Evolutionary conservation across 2,329 filamentous ascomycete species (phyloP), one percentile per base, ranked within the genome.

Genomic region (Fusarium globosum): DNA sequence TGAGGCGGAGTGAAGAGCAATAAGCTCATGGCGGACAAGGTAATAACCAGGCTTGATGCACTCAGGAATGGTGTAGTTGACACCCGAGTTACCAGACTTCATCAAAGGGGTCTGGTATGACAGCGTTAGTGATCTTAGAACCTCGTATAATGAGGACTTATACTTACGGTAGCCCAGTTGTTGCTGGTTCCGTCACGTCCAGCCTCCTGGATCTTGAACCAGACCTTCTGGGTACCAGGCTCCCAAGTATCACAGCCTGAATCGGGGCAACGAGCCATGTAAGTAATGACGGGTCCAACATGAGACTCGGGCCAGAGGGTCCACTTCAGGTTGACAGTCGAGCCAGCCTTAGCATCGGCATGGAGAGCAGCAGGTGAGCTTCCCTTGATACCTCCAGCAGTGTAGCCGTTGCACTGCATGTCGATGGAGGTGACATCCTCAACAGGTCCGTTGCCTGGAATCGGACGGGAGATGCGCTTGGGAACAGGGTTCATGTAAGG

Each of bases 391-490:
- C 87, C 87, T 13, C 85, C 86, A 21, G 80, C 86, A 8, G 85
- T 82, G 60, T 85, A 87, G 28, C 88, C 87, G 51, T 86, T 86
- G 80, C 89, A 91, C 76, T 90, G 88, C 13, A 91, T 60, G 69
- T 90, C 89, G 63, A 85, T 82, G 18, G 84, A 82, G 4, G 83
- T 84, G 13, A 90, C 78, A 63, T 90, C 86, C 63, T 86, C 80
- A 28, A 91, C 85, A 1, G 89, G 88, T 7, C 89, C 88, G 78
- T 90, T 90, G 42, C 88, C 88, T 65, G 87, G 84, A 63, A 91
- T 85, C 13, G 83, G 82, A 23, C 89, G 86, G n/a, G 88, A 88
- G 77, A 90, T 86, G n/a, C 88, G 84, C 48, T 86, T 72, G 21
- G 86, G 86, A 52, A 62, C 82, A 67, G 61, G 86, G 83, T 73